These are phyloP conservation scores for Rhododendron molle DNA, from an alignment of 148 eudicot genomes.

Conservation along the genomic window DNA sequence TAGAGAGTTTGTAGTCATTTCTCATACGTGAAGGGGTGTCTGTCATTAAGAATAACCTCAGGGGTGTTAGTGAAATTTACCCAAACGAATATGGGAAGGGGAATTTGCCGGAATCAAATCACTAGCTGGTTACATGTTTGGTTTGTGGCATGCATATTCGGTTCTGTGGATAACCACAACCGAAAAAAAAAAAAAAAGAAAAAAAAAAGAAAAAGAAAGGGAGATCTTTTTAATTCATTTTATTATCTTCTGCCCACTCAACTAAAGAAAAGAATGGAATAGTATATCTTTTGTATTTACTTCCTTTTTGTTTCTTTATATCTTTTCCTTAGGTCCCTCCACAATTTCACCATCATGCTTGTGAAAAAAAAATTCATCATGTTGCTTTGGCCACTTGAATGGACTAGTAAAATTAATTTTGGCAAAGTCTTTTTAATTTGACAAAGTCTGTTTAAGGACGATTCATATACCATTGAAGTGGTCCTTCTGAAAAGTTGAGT, in stretches of 20 bases:
- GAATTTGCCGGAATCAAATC: not conserved
- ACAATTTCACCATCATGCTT: not conserved
- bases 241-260: not conserved
- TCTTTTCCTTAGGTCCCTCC: not conserved
- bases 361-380: not conserved
- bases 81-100: not conserved
- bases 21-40: too few species aligned
- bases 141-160: not conserved
- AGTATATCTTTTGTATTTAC: not conserved
- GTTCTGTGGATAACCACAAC: not conserved
- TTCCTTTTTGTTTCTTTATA: not conserved
- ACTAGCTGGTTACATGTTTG: not conserved
- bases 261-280: not conserved
- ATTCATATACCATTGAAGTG: not conserved
- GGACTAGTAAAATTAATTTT: not conserved
- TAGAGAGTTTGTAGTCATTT: too few species aligned
- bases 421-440: not conserved
- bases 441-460: not conserved
- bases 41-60: too few species aligned
- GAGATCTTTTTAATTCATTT: not conserved
- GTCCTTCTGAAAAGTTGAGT: not conserved
- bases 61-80: not conserved
- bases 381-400: not conserved
- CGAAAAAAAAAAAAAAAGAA: not conserved
- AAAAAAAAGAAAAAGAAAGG: not conserved